Base-by-base conservation (phyloP, 1,284 basidiomycete genomes). In the Hypsizygus ulmarius region DNA sequence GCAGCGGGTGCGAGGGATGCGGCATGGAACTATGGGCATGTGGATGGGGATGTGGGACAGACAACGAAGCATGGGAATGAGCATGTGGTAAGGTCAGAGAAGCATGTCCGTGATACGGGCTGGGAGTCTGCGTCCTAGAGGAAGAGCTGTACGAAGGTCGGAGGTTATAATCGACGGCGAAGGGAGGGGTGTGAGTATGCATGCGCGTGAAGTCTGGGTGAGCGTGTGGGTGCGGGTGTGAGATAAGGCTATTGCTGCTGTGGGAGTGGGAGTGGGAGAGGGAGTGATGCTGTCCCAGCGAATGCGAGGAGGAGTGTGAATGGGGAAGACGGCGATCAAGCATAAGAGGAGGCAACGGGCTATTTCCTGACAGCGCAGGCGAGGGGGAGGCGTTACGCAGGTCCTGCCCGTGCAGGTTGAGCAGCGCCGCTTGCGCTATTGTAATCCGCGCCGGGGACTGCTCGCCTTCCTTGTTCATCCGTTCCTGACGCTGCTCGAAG, bases 341-440 rank as follows among this genome's bases (percentile, higher is more conserved):
- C 25, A 29, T 25, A 2, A 38, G 40, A 1, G 28, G 50, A 33
- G 35, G 41, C 10, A 32, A 38, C 14, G 32, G 18, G 18, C 12
- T 16, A 12, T 43, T 30, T 28, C 41, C 5, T 4, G 47, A 28
- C 14, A 33, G 47, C 7, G 39, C 27, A 3, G 39, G 49, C 4
- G 40, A 39, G 36, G 15, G 11, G 9, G 36, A 38, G 49, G 41
- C 25, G 49, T 52, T 59, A 55, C 50, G 49, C 56, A 67, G 59
- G 9, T 85, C 81, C 45, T 82, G 77, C 1, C 85, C 86, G 47
- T 78, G 82, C 34, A 88, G 72, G 60, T 87, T 89, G 43, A 89
- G 75, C 12, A 89, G 62, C 0, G 86, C 77, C 1, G 86, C 86
- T 56, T 87, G 85, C 0, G 86, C 86, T 58, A 89, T 87, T 6